Evolutionary conservation across 148 eudicot genomes (phyloP), one percentile per base, ranked within the genome.

Genomic region (Rhododendron henanense): DNA sequence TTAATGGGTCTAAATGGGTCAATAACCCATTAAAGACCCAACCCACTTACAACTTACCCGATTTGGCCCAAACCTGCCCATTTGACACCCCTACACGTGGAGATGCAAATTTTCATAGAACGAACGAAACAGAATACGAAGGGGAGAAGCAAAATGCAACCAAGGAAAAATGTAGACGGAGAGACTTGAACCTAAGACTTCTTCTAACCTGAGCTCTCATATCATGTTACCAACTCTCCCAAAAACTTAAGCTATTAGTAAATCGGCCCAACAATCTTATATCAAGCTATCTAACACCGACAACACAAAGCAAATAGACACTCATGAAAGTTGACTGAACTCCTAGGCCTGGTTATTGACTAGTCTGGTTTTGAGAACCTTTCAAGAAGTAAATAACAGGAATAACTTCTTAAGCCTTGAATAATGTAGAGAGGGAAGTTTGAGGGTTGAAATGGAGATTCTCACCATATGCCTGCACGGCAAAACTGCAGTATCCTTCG

Each of bases 381-480:
- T 82, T 18, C 5, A 41, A 23, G 19, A 16, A 82, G 33, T 65
- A 28, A 83, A 23, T 83, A 28, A 73, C 59, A 45, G 10, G n/a
- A 16, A 67, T 28, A 6, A 47, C 28, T 25, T 69, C 57, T 2
- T 31, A 80, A 50, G 28, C 37, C n/a, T 5, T 76, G 51, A 19
- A 39, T 39, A 4, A 41, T 21, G 65, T 82, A 82, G 13, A 5
- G 47, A 10, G 16, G 65, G 25, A 65, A n/a, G 51, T 55, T 10
- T 44, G 9, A 13, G 53, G 48, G 39, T 83, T 45, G 21, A 83
- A 73, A 48, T 31, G 44, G 31, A 65, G 78, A 53, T 23, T 79
- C 94, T 92, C 89, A 92, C 94, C 93, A 92, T 85, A 88, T 92
- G 94, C 50, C 94, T 85, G 79, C 94, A 92, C 9, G 94, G 94